A percentile compares a stretch with the other conserved stretches of the same genome.
Evolutionary conservation across 2,329 filamentous ascomycete species (phyloP).

Genomic region (Aspergillus sp.): DNA sequence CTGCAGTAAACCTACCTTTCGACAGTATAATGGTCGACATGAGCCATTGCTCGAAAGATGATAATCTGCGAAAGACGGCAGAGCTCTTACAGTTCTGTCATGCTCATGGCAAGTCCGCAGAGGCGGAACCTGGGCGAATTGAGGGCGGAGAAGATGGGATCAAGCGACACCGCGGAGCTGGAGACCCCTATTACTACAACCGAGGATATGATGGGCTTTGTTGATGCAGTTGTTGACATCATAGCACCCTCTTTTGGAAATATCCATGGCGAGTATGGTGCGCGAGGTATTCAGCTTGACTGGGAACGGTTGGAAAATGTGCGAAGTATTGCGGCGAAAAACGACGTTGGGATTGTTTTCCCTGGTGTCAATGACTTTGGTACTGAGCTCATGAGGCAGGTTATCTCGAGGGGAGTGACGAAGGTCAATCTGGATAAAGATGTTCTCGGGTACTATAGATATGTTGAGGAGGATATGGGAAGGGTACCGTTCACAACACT

Average conservation of each 20-base stretch:
- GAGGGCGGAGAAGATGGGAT: slow-evolving; percentile 75
- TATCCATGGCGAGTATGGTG: slow-evolving; percentile 69
- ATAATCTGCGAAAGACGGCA: not conserved
- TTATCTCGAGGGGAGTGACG: too few species aligned
- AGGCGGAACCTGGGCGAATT: slow-evolving; percentile 70
- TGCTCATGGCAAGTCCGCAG: slow-evolving; percentile 45
- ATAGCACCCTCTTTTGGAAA: slow-evolving; percentile 75
- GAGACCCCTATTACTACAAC: slow-evolving; percentile 65
- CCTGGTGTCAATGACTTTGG: too few species aligned
- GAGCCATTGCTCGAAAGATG: not conserved
- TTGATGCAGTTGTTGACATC: slow-evolving; percentile 70
- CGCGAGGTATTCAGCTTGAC: slow-evolving; percentile 63
- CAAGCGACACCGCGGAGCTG: slow-evolving; percentile 62
- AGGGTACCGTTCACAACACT: too few species aligned
- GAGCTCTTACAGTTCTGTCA: too few species aligned
- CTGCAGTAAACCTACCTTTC: too few species aligned
- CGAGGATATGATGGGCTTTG: slow-evolving; percentile 69
- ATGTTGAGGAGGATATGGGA: too few species aligned
- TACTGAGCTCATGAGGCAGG: too few species aligned
- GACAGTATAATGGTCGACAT: too few species aligned
- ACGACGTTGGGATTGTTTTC: too few species aligned
- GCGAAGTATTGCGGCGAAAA: too few species aligned
- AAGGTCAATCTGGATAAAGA: too few species aligned
- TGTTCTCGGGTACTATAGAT: too few species aligned
- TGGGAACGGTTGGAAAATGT: slow-evolving; percentile 50